A percentile compares a stretch with the other conserved stretches of the same genome.
These are phyloP conservation scores for Fusarium foetens DNA, from an alignment of 2,329 filamentous ascomycete species.

Conservation along the genomic window DNA sequence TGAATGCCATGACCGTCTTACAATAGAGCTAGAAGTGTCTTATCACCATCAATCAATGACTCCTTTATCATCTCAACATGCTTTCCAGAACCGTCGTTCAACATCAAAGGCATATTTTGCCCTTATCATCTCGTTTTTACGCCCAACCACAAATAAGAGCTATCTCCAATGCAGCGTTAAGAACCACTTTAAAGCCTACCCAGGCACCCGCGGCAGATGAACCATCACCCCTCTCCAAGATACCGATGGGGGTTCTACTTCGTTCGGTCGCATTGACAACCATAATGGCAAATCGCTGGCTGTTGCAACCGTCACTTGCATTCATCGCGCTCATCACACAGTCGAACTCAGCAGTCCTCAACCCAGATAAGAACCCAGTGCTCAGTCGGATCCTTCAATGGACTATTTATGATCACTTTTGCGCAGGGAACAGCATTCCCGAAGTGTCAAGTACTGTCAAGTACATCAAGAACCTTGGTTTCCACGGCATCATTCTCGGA, in stretches of 20 bases:
- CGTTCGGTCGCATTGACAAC: constrained; percentile 44
- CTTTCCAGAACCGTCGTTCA: not conserved
- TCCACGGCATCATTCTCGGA: constrained; percentile 62
- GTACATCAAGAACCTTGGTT: constrained; percentile 60
- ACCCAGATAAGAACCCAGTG: constrained; percentile 54
- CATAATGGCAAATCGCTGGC: constrained; percentile 41
- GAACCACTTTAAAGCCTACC: constrained; percentile 5
- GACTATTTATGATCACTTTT: constrained; percentile 66
- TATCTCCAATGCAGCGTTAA: constrained; percentile 6
- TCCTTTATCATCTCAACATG: constrained; percentile 5
- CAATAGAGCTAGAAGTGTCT: accelerated
- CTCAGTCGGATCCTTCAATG: constrained; percentile 56
- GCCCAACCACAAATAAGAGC: not conserved
- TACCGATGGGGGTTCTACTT: constrained; percentile 38
- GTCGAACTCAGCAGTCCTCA: constrained; percentile 50
- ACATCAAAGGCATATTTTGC: not conserved
- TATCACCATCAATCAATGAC: accelerated
- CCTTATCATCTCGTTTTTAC: not conserved
- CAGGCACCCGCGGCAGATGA: not conserved
- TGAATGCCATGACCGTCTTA: not conserved
- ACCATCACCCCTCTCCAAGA: constrained; percentile 28
- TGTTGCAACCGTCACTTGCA: constrained; percentile 41
- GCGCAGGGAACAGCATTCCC: constrained; percentile 59
- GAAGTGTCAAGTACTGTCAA: constrained; percentile 59
- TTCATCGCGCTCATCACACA: constrained; percentile 39